phyloP scores from a whole-genome alignment of 257 asterid genomes.

The Przewalskia tangutica region DNA sequence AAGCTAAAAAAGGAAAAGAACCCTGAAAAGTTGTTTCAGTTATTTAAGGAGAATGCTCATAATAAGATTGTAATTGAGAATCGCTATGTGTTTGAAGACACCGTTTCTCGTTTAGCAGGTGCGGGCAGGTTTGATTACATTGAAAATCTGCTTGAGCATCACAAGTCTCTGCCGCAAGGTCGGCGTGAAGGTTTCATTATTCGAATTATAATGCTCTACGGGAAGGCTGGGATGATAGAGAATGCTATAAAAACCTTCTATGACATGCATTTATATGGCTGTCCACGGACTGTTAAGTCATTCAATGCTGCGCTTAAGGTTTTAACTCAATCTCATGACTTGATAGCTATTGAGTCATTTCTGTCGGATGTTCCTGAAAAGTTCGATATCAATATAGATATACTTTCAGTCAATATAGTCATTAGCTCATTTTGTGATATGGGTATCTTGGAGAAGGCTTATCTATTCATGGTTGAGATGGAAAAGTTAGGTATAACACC shows the following conservation, averaged over 20 bases:
- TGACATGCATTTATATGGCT: slow-evolving; percentile 68
- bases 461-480: slow-evolving; percentile 45
- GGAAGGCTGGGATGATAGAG: slow-evolving; percentile 56
- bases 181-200: slow-evolving; percentile 76
- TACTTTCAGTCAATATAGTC: slow-evolving; percentile 47
- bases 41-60: slow-evolving; percentile 67
- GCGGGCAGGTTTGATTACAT: slow-evolving; percentile 65
- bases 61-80: slow-evolving; percentile 64
- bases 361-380: slow-evolving; percentile 34
- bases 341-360: slow-evolving; percentile 41
- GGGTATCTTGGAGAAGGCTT: slow-evolving; percentile 48
- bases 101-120: slow-evolving; percentile 66
- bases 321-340: slow-evolving; percentile 46
- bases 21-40: slow-evolving; percentile 53
- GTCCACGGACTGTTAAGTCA: slow-evolving; percentile 63
- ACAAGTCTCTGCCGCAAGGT: slow-evolving; percentile 77
- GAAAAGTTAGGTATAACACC: slow-evolving; percentile 47
- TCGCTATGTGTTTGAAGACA: slow-evolving; percentile 65
- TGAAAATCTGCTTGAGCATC: slow-evolving; percentile 70
- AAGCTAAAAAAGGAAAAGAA: slow-evolving; percentile 65
- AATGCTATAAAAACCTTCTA: slow-evolving; percentile 59
- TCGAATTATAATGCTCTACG: slow-evolving; percentile 66
- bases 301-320: slow-evolving; percentile 71
- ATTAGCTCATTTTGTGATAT: slow-evolving; percentile 62
- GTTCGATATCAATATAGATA: slow-evolving; percentile 42